phyloP scores from a whole-genome alignment of 2,329 filamentous ascomycete genomes.

The Botrytis elliptica region DNA sequence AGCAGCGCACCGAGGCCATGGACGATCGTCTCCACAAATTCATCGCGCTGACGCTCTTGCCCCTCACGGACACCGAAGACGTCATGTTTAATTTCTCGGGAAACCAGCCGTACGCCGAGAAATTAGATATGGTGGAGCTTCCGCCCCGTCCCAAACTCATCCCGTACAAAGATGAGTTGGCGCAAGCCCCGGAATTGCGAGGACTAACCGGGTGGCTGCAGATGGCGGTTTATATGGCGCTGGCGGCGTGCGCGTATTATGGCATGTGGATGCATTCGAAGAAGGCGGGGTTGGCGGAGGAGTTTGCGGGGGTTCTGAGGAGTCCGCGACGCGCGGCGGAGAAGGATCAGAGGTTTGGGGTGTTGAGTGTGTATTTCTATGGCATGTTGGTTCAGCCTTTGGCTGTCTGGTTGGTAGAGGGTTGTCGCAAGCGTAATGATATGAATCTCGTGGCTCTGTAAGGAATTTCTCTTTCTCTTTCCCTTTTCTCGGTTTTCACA shows the following conservation, averaged over 20 bases:
- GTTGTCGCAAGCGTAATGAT: slow-evolving; percentile 12
- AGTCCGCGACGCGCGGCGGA: neutral
- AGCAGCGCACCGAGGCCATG: slow-evolving; percentile 12
- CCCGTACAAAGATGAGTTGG: slow-evolving; percentile 14
- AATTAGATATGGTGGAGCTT: slow-evolving; percentile 9
- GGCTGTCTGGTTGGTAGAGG: neutral
- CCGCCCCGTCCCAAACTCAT: slow-evolving; percentile 1
- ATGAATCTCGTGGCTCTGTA: slow-evolving; percentile 19
- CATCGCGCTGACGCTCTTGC: slow-evolving; percentile 3
- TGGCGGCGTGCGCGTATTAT: neutral
- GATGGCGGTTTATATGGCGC: neutral
- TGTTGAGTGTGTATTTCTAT: neutral
- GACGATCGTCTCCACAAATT: slow-evolving; percentile 4
- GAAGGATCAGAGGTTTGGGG: neutral
- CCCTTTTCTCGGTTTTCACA: too few relatives aligned
- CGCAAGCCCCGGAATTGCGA: neutral
- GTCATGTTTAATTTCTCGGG: slow-evolving; percentile 13
- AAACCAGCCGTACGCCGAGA: slow-evolving; percentile 4
- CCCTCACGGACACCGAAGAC: slow-evolving; percentile 5
- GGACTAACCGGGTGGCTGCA: neutral
- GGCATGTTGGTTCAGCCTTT: neutral
- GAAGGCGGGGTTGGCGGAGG: neutral
- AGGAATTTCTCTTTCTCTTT: too few relatives aligned
- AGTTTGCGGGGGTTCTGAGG: neutral
- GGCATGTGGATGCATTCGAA: slow-evolving; percentile 9